Evolutionary conservation across 495 filamentous ascomycete species (phyloP), one percentile per base, ranked within the genome.

Genomic region (Mycothermus thermophilus): DNA sequence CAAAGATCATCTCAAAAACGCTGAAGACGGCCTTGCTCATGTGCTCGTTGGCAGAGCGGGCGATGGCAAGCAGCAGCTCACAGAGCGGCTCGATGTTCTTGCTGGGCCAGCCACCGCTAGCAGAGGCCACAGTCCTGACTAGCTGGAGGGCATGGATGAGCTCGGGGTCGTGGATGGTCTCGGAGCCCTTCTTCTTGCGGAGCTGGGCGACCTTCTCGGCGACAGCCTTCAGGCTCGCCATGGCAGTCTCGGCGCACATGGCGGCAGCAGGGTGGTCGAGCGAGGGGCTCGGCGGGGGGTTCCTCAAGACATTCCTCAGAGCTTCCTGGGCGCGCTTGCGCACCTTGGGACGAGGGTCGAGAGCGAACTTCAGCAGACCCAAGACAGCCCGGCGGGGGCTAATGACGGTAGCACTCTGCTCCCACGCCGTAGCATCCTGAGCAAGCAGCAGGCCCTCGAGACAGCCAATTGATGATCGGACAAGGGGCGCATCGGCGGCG

Each of bases 11-110:
- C 62, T 96, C 92, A 50, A 97, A 96, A 5, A 96, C 80, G 42
- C 93, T 87, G 48, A 97, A 95, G 2, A 88, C 85, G 13, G 83
- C 77, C 77, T 93, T 85, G 29, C 83, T 92, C 57, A 97, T 78
- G 54, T 83, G 93, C 53, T 95, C 84, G 55, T 90, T 95, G 51
- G 70, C 90, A 10, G 81, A 81, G 42, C 72, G 75, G 1, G 90
- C 86, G 23, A 94, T 88, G 38, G 73, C 74, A 50, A 97, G 79
- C 37, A 97, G 62, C 23, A 87, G 57, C 51, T 94, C 85, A 53
- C 86, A 94, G 22, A 97, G 69, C 4, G 75, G 59, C 60, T 97
- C 90, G 30, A 95, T 86, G 58, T 92, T 92, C 64, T 78, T 80
- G 59, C 79, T 92, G n/a, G 90, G 90, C 92, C 92, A 97, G 30